Evolutionary conservation across 2,329 filamentous ascomycete genomes (phyloP), one percentile per base, ranked within the genome.

Genomic region (Davidsoniella virescens): DNA sequence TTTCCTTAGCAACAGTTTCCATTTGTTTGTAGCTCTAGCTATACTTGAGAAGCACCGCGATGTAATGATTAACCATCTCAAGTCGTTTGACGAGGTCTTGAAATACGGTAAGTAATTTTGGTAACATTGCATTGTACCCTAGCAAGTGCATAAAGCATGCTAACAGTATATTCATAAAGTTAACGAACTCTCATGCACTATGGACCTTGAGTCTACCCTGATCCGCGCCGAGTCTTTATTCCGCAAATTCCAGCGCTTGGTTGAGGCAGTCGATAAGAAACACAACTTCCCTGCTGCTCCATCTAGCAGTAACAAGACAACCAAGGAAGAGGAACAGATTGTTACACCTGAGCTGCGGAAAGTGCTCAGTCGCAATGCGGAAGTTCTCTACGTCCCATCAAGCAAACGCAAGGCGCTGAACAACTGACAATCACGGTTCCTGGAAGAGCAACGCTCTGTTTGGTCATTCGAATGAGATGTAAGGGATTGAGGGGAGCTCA

Each of bases 41-140:
- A 94, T 98, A 38, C 65, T 98, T 20, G 92, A 98, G 64, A 94
- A 93, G 66, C 92, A 96, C 60, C 72, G 90, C n/a, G 83, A 90
- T 60, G 84, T 96, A 10, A 96, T 98, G 55, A 94, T 98, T 82
- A 78, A 83, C 50, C 92, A 98, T 64, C 69, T 98, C 23, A 77
- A 87, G 61, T 85, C 90, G 58, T 98, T 98, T 66, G 92, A 98
- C 56, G 93, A 98, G 64, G 87, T 98, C 29, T 69, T 98, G 25
- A 98, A 98, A 70, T 98, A 96, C 61, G 74, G 85, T 90, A 75
- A 51, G 81, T 69, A 4, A 16, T 3, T 40, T 40, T n/a, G 9
- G n/a, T 16, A 14, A 10, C 33, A 38, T 47, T 10, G 20, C 12
- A n/a, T 38, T 9, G 18, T 43, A 16, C 39, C 26, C 25, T 6